Evolutionary conservation across 225 moss, liverwort and hornwort genomes (phyloP).

Genomic region (Polytrichum commune): DNA sequence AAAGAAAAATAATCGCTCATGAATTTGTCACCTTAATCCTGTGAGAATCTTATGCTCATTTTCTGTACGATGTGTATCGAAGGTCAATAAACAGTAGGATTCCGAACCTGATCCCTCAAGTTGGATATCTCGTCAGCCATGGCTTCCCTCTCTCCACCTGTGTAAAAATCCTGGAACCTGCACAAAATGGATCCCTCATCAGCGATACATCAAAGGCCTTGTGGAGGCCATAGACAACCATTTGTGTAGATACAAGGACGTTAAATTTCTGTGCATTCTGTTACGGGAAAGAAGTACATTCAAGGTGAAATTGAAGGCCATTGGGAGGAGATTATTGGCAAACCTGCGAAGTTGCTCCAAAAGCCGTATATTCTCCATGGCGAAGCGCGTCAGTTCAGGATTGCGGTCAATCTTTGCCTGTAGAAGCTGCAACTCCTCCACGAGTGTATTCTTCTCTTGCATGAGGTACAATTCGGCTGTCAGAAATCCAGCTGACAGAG

Average conservation of each 20-base stretch:
- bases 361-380: constrained; percentile 93
- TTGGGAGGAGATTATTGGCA: not conserved
- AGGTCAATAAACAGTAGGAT: not conserved
- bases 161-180: constrained; percentile 89
- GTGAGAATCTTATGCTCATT: too few relatives aligned
- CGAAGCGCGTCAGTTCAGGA: constrained; percentile 93
- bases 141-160: constrained; percentile 73
- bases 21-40: too few relatives aligned
- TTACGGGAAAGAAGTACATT: too few relatives aligned
- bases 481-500: constrained; percentile 41
- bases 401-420: constrained; percentile 81
- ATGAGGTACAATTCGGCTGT: constrained; percentile 52
- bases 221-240: too few relatives aligned
- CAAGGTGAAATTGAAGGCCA: too few relatives aligned
- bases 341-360: constrained; percentile 93
- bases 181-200: not conserved
- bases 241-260: too few relatives aligned
- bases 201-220: too few relatives aligned
- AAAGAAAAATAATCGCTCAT: too few relatives aligned
- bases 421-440: constrained; percentile 68
- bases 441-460: constrained; percentile 63
- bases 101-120: constrained; percentile 76
- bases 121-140: constrained; percentile 73
- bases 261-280: too few relatives aligned
- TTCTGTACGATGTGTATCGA: not conserved